Evolutionary conservation across 495 filamentous ascomycete species (phyloP).

Genomic region (Xylaria cubensis): DNA sequence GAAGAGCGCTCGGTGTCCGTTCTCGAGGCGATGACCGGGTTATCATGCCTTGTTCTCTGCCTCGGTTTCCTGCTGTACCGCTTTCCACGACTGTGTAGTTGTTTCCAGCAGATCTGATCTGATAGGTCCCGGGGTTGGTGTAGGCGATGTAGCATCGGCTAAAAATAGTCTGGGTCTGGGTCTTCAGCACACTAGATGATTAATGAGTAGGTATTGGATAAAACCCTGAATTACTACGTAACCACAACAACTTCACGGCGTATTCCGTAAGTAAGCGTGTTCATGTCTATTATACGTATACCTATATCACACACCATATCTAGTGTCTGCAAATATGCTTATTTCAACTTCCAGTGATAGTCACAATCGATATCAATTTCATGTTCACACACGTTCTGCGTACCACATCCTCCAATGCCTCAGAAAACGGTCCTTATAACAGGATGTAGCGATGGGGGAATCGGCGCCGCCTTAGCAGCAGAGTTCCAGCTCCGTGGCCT

Average conservation of each 20-base stretch:
- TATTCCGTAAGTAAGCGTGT: not conserved
- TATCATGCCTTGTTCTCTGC: not conserved
- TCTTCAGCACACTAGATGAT: conserved; percentile 5
- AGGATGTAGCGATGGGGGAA: conserved; percentile 58
- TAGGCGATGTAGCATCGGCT: not conserved
- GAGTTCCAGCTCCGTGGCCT: conserved; percentile 56
- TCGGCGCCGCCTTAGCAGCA: conserved; percentile 61
- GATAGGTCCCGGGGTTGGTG: too few relatives aligned
- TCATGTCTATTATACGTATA: not conserved
- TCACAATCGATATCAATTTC: not conserved
- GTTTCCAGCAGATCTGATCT: not conserved
- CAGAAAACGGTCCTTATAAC: conserved; percentile 52
- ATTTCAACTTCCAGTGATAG: not conserved
- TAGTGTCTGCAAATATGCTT: not conserved
- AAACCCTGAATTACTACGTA: not conserved
- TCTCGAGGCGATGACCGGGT: not conserved
- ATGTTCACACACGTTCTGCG: not conserved
- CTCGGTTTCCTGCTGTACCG: not conserved
- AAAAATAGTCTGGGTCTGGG: not conserved
- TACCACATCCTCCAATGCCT: conserved; percentile 28
- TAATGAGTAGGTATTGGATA: not conserved
- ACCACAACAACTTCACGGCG: not conserved
- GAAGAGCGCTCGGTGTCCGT: not conserved
- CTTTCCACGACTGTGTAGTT: not conserved
- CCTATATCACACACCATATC: not conserved